Evolutionary conservation across 495 filamentous ascomycete species (phyloP), one percentile per base, ranked within the genome.

Genomic region (Chaetomium cochliodes): DNA sequence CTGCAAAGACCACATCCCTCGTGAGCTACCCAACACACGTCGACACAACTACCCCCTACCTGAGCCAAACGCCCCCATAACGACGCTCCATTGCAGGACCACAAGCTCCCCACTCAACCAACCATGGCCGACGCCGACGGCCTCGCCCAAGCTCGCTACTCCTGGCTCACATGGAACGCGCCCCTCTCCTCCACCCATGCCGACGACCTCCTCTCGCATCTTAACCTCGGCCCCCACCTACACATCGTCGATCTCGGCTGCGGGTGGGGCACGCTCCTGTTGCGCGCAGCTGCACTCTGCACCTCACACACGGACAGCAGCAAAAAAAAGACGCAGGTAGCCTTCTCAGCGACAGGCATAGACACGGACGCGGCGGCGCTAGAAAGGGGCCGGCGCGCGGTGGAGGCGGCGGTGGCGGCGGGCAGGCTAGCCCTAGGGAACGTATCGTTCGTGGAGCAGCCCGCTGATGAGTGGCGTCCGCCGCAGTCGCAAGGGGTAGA

Each of bases 211-310:
- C 57, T 49, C 13, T 5, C 12, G 3, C 57, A 20, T 16, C 42
- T 59, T 5, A 2, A 59, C 15, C 5, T 49, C 5, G 11, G 0
- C 4, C n/a, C 25, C 8, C 57, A 6, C 8, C 13, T 1, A 30
- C 23, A 6, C 57, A 28, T 59, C 57, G 57, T 49, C 23, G 57
- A 59, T 42, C 41, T 59, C 12, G 57, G 57, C 37, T 59, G 57
- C 20, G 57, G 57, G 25, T 59, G 57, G 57, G 57, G 57, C 15
- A 26, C n/a, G 25, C 42, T 59, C 1, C 57, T 59, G 0, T 23
- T 59, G 23, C 57, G 41, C 12, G 57, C 23, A 4, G 57, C 57
- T 15, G 2, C 15, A 1, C 46, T 18, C 44, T 47, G 18, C 44
- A 18, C 44, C 44, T 7, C 18, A 47, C 12, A n/a, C 44, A n/a